Evolutionary conservation across 2,329 filamentous ascomycete species (phyloP), one percentile per base, ranked within the genome.

Genomic region (Aspergillus persii): DNA sequence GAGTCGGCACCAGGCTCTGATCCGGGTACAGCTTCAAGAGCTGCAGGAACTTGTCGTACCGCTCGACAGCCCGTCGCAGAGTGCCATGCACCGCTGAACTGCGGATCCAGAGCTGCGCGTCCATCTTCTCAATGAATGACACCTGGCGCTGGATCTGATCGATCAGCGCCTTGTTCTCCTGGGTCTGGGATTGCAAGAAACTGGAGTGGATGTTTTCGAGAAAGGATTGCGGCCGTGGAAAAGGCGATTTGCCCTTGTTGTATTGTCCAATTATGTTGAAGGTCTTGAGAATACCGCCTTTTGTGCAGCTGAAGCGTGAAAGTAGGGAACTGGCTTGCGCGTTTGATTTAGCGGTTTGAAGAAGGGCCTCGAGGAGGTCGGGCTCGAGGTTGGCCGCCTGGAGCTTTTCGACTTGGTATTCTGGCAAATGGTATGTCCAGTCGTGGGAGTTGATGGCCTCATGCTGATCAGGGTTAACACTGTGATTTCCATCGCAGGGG

Each of bases 81-180:
- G 89, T 92, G 0, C 82, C 77, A 3, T 76, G 75, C 0, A 86
- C 82, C 0, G 86, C 80, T 0, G 89, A 89, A 18, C 87, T 89
- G 71, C 91, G 89, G 1, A 93, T 78, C 91, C 90, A 95, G 73
- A 92, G 89, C 41, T 93, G 85, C 63, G 83, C 81, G 63, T 84
- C 81, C 90, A 94, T 94, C 76, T 94, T 79, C 49, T 76, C 70
- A 26, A 77, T 70, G 58, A 80, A 80, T 2, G 68, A 68, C 1
- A 72, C 71, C 56, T 80, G 78, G 6, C 77, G 71, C 50, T 78
- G 73, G 2, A 80, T 77, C 4, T 76, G 74, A 1, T 75, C 72
- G 29, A 76, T 66, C 0, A 80, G 70, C 18, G 58, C 27, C 12
- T 26, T 48, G 27, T 59, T 57, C 8, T 55, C 30, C 11, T 39